Evolutionary conservation across 306 rosid species (phyloP).

Genomic region (Neltuma alba): DNA sequence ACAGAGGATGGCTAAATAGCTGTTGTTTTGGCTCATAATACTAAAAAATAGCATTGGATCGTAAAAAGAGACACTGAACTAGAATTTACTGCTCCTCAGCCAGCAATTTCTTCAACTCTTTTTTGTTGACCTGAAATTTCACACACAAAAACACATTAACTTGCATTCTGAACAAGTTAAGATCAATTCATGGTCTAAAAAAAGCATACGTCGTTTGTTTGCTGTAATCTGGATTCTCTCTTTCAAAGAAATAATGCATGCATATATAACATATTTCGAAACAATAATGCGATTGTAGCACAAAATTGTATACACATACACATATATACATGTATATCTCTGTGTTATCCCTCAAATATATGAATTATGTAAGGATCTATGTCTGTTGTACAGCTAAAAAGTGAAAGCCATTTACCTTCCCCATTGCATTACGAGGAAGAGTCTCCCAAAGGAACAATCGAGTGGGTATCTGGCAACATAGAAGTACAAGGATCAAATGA

Average conservation of each 20-base stretch:
- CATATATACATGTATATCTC: not conserved
- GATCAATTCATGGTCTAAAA: not conserved
- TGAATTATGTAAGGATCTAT: not conserved
- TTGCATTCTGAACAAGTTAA: not conserved
- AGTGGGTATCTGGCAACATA: constrained; percentile 67
- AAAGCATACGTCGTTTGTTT: not conserved
- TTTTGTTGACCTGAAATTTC: constrained; percentile 78
- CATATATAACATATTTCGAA: not conserved
- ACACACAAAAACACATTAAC: constrained; percentile 11
- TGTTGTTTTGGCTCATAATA: not conserved
- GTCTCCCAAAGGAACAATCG: constrained; percentile 69
- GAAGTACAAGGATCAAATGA: constrained; percentile 17
- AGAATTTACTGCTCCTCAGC: constrained; percentile 42
- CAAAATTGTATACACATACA: no score
- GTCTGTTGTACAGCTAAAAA: not conserved
- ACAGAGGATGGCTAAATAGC: not conserved
- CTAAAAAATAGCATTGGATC: not conserved
- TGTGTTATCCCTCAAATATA: not conserved
- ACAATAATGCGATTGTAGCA: not conserved
- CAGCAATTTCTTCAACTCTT: constrained; percentile 76
- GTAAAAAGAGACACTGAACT: constrained; percentile 5
- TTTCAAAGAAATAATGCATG: not conserved
- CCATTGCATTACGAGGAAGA: constrained; percentile 96
- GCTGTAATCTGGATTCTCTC: not conserved
- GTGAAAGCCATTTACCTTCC: constrained; percentile 63